These are phyloP conservation scores for Apiosordaria backusii DNA, from an alignment of 495 filamentous ascomycete genomes.

Conservation along the genomic window DNA sequence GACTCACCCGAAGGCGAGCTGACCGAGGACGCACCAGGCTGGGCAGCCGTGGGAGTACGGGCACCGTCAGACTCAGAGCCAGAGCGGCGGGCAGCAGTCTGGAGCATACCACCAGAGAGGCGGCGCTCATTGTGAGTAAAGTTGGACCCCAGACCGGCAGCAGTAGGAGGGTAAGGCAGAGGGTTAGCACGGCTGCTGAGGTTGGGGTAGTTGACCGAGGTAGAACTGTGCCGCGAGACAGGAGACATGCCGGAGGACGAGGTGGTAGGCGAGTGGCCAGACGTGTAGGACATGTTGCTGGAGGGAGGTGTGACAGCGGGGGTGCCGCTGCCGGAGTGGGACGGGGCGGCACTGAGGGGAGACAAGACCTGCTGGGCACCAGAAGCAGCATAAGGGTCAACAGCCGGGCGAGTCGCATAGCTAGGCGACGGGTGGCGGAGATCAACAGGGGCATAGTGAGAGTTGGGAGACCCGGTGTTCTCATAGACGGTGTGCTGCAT, in stretches of 20 bases:
- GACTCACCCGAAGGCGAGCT: conserved; percentile 45
- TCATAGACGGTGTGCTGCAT: conserved; percentile 95
- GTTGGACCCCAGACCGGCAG: conserved; percentile 74
- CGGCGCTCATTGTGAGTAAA: conserved; percentile 80
- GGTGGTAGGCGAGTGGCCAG: conserved; percentile 77
- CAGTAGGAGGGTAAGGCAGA: conserved; percentile 65
- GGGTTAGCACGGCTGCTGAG: conserved; percentile 48
- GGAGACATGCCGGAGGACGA: conserved; percentile 61
- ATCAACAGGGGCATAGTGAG: conserved; percentile 45
- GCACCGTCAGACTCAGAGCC: conserved; percentile 47
- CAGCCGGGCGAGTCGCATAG: conserved; percentile 42
- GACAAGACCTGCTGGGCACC: conserved; percentile 56
- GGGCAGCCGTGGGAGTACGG: conserved; percentile 50
- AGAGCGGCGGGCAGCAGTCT: conserved; percentile 53
- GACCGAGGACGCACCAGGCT: conserved; percentile 32
- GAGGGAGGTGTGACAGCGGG: conserved; percentile 88
- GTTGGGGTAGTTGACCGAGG: conserved; percentile 72
- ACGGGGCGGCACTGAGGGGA: conserved; percentile 55
- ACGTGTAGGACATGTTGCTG: conserved; percentile 79
- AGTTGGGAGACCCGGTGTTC: conserved; percentile 58
- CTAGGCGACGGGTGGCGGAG: conserved; percentile 75
- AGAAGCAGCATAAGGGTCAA: conserved; percentile 50
- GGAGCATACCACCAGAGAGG: conserved; percentile 80
- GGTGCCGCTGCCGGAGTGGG: conserved; percentile 57
- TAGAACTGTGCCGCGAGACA: conserved; percentile 57